Base-by-base conservation (phyloP, 2,329 filamentous ascomycete genomes). In the Fusarium sulawesiense region DNA sequence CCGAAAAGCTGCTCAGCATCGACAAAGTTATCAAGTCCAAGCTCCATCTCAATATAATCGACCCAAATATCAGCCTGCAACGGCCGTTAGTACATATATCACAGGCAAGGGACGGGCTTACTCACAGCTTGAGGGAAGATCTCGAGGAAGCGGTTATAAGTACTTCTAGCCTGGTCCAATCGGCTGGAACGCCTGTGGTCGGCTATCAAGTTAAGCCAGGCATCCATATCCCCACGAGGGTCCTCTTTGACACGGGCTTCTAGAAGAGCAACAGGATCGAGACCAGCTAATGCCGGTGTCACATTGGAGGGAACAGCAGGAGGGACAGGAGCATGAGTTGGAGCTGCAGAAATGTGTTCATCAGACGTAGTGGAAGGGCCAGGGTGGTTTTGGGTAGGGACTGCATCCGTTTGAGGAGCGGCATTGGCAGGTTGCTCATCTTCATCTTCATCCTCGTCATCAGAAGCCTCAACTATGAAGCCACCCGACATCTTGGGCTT, bases 221-320 rank as follows among this genome's bases (percentile, higher is more conserved):
- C 93, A 78, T 96, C 92, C 80, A 96, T 89, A 75, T 98, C 94
- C 76, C 95, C 96, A 75, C 93, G 92, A 18, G 95, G 93, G 77
- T 99, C 96, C 76, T 98, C 93, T 78, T 92, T 91, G 79, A 98
- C 92, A 77, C 95, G 91, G 79, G 96, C 93, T 83, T 99, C 95
- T 76, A 98, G 86, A 63, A 94, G 88, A 61, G 91, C 90, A 74
- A 95, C 86, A 70, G 88, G 88, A 81, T 97, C 92, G 81, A 86
- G 81, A 64, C 82, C 81, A 69, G 83, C 79, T 73, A 84, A 79
- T 23, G 74, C 66, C 65, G 78, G 75, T 66, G 79, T 77, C 59
- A 78, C 76, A 72, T 76, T 75, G 68, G 78, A 76, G 46, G 76
- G 66, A 41, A 74, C 71, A 45, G 59, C 61, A 63, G 64, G 65